Evolutionary conservation across 140 eudicot species (phyloP).

Genomic region (Oenanthe javanica): DNA sequence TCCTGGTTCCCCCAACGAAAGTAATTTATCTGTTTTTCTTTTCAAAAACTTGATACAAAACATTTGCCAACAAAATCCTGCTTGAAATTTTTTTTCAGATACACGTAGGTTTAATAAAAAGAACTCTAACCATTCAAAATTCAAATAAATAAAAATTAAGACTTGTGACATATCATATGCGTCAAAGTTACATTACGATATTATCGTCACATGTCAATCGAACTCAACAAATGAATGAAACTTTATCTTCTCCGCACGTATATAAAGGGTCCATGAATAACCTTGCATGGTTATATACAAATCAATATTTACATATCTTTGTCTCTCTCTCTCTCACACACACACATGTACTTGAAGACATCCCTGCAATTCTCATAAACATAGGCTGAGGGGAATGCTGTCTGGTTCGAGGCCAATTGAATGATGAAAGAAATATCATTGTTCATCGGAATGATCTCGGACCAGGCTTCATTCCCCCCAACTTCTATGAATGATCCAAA

Average conservation of each 20-base stretch:
- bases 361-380: background rate
- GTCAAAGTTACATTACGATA: background rate
- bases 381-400: slow-evolving; percentile 64
- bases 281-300: slow-evolving; percentile 32
- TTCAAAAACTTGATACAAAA: background rate
- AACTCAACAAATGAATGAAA: slow-evolving; percentile 4
- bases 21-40: too few species aligned
- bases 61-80: too few species aligned
- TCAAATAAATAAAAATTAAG: background rate
- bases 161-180: background rate
- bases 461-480: slow-evolving; percentile 99
- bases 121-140: too few species aligned
- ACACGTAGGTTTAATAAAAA: too few species aligned
- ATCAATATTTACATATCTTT: background rate
- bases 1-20: too few species aligned
- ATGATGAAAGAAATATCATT: too few species aligned
- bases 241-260: slow-evolving; percentile 22
- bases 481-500: slow-evolving; percentile 13
- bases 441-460: slow-evolving; percentile 43
- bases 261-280: slow-evolving; percentile 31
- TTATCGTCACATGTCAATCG: background rate
- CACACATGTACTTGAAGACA: background rate
- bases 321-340: slow-evolving; percentile 15
- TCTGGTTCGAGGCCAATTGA: slow-evolving; percentile 55
- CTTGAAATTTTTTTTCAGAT: background rate